These are phyloP conservation scores for Coemansia sp. DNA, from an alignment of 371 early-diverging fungal genomes.

Conservation along the genomic window DNA sequence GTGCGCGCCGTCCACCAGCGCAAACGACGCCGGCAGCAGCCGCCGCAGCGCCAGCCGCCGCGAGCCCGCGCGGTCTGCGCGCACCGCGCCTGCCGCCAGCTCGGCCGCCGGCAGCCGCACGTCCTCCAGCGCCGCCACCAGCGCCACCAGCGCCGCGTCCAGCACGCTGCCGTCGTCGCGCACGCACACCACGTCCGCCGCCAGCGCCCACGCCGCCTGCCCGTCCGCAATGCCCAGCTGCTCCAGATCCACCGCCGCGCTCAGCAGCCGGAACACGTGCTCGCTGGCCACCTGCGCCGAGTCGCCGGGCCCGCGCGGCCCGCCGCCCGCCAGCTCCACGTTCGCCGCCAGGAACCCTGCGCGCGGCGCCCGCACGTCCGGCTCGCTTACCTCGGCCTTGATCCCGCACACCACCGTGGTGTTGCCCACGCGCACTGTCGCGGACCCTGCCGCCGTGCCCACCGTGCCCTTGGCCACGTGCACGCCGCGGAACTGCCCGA, in stretches of 20 bases:
- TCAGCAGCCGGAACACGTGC: conserved; percentile 67
- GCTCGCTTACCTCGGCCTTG: conserved; percentile 92
- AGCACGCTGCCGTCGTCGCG: conserved; percentile 88
- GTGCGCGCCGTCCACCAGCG: conserved; percentile 36
- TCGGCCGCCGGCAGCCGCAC: conserved; percentile 14
- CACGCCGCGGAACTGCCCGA: conserved; percentile 65
- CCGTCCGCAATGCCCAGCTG: conserved; percentile 80
- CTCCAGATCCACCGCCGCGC: conserved; percentile 65
- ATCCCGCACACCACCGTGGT: conserved; percentile 91
- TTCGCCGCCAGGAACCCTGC: conserved; percentile 91
- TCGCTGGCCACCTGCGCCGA: conserved; percentile 83
- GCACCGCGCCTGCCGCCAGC: conserved; percentile 36
- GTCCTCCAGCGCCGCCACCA: conserved; percentile 69
- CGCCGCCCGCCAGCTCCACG: conserved; percentile 81
- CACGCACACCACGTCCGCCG: conserved; percentile 87
- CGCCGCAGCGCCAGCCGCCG: conserved; percentile 18
- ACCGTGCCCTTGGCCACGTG: conserved; percentile 64
- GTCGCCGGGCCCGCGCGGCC: conserved; percentile 86
- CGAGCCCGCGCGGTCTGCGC: conserved; percentile 17
- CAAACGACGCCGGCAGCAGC: conserved; percentile 7
- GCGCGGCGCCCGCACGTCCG: conserved; percentile 64
- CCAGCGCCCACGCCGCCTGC: conserved; percentile 85
- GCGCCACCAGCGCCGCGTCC: conserved; percentile 77
- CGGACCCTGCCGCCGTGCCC: conserved; percentile 80
- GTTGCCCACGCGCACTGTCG: conserved; percentile 84